Base-by-base conservation (phyloP, 306 rosid species). In the Malus asiatica region DNA sequence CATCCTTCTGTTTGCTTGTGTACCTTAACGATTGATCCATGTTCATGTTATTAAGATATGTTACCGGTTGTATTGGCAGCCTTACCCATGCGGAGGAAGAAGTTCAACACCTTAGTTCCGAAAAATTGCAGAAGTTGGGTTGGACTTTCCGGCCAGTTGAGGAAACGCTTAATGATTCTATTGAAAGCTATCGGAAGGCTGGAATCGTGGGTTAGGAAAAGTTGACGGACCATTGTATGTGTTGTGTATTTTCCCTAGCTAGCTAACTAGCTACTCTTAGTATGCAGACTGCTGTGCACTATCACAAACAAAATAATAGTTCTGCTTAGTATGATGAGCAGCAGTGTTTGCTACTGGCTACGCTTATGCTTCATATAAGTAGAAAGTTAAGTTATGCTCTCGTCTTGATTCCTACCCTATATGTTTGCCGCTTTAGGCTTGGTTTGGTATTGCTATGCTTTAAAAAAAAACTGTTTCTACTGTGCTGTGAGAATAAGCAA, bases 131-230 rank as follows among this genome's bases (percentile, higher is more conserved):
- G 63, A 76, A 40, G 57, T 77, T 87, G 66, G 91, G 86, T 71
- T 89, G 89, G 89, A 82, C 76, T 82, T 74, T 32, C 80, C 85
- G 87, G 71, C 57, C 89, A 68, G 29, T 82, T 59, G 87, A 85
- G 75, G 91, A 89, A 65, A 85, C 86, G 67, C 77, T 87, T 4
- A 18, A 74, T 68, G 93, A 87, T 76, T 74, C 90, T 51, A 79
- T 87, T 59, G 84, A 83, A 76, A 87, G 85, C 78, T 85, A 78
- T 33, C 29, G 11, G 8, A 42, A 78, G 4, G 80, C 75, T 46
- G 85, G 93, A 12, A 51, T 75, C 10, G 4, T 89, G 35, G 83
- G 77, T 53, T 78, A 73, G 40, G 15, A 27, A 62, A 29, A 60
- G 14, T 60, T 57, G 12, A 8, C 12, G 8, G 27, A 5, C n/a